Percentiles rank a stretch among this genome's conserved stretches.
These are phyloP conservation scores for Backusella parvicylindrica DNA, from an alignment of 192 early-diverging fungal species.

Conservation along the genomic window DNA sequence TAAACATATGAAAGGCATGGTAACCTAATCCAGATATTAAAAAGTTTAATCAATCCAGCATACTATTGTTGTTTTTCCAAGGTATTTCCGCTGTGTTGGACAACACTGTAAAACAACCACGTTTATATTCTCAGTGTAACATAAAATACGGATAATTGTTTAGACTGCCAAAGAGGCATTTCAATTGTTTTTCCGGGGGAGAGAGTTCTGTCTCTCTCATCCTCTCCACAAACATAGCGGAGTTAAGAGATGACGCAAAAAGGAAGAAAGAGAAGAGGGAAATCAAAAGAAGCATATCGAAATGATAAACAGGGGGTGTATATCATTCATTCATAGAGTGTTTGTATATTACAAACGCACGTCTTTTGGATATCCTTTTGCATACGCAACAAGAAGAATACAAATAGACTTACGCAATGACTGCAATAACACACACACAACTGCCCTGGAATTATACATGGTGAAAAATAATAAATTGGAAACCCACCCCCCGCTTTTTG, in stretches of 20 bases:
- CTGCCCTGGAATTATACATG: background rate
- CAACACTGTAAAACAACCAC: background rate
- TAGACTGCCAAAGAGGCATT: background rate
- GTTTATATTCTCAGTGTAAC: background rate
- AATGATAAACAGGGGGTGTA: background rate
- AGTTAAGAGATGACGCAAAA: slow-evolving; percentile 1
- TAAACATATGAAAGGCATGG: background rate
- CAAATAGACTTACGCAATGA: background rate
- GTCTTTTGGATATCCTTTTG: too few relatives aligned
- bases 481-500: background rate
- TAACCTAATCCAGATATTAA: background rate
- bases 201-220: too few relatives aligned
- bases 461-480: background rate
- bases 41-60: background rate
- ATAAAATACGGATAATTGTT: background rate
- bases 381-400: background rate
- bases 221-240: background rate
- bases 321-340: too few relatives aligned
- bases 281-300: background rate
- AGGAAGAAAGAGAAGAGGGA: background rate
- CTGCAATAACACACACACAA: background rate
- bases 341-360: too few relatives aligned
- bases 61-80: background rate
- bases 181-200: background rate
- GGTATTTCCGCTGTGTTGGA: background rate